Evolutionary conservation across 192 early-diverging fungal species (phyloP).

Genomic region (Phycomyces blakesleeanus): DNA sequence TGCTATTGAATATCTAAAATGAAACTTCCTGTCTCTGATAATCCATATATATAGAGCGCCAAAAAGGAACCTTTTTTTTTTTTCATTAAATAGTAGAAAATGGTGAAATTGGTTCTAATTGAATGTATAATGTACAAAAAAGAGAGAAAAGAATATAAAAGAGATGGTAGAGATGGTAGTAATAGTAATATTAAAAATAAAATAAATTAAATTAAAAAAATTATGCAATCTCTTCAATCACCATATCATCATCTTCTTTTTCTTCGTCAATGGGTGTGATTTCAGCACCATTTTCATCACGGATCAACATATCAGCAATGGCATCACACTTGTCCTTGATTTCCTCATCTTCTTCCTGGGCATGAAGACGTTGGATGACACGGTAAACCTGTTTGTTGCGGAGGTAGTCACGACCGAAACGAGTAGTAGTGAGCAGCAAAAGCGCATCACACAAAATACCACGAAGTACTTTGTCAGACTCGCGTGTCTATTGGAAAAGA

Average conservation of each 20-base stretch:
- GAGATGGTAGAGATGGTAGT: too few species aligned
- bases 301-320: slow-evolving; percentile 82
- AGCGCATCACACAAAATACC: slow-evolving; percentile 76
- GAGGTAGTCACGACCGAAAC: slow-evolving; percentile 73
- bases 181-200: too few species aligned
- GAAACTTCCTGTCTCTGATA: too few species aligned
- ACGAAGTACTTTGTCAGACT: slow-evolving; percentile 71
- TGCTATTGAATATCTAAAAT: too few species aligned
- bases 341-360: slow-evolving; percentile 65
- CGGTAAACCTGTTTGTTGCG: slow-evolving; percentile 81
- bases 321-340: slow-evolving; percentile 70
- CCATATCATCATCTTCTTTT: slow-evolving; percentile 30
- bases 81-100: too few species aligned
- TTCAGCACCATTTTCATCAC: slow-evolving; percentile 56
- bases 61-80: too few species aligned
- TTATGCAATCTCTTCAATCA: slow-evolving; percentile 41
- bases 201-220: too few species aligned
- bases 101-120: too few species aligned
- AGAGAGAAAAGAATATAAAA: too few species aligned
- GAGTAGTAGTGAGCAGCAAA: slow-evolving; percentile 72
- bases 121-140: too few species aligned
- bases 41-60: too few species aligned
- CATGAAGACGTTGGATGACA: slow-evolving; percentile 81
- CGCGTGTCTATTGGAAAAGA: slow-evolving; percentile 76
- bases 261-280: slow-evolving; percentile 24